A percentile compares a stretch with the other conserved stretches of the same genome.
Conservation (phyloP, 1,139 yeast genomes). For the Trichomonascaceae sp. region DNA sequence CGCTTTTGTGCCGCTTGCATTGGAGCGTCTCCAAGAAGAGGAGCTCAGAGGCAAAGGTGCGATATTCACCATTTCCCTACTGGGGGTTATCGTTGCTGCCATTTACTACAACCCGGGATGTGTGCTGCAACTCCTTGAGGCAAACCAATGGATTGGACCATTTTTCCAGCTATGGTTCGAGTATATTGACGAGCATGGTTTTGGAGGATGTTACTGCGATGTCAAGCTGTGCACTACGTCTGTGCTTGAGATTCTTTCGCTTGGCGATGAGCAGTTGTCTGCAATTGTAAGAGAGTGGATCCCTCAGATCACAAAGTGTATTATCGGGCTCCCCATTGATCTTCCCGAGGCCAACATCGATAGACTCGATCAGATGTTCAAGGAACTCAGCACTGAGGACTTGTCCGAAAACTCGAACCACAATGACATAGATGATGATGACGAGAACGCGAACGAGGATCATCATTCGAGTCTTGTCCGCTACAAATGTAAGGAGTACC, state of each 20-base stretch:
- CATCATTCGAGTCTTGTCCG: too few species aligned
- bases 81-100: conserved; percentile 56
- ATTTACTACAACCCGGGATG: conserved; percentile 47
- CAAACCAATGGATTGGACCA: conserved; percentile 31
- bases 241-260: conserved; percentile 35
- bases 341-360: conserved; percentile 66
- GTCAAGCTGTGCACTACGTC: conserved; percentile 65
- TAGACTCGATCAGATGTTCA: conserved; percentile 49
- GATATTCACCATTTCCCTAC: conserved; percentile 44
- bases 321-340: conserved; percentile 39
- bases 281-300: conserved; percentile 18
- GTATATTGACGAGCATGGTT: conserved; percentile 36
- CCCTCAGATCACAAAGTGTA: conserved; percentile 33
- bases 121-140: conserved; percentile 42
- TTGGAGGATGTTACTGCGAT: too few species aligned
- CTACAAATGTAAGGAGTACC: too few species aligned
- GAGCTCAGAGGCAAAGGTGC: too few species aligned
- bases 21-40: conserved; percentile 21
- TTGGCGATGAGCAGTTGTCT: conserved; percentile 30
- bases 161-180: conserved; percentile 64
- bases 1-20: conserved; percentile 20
- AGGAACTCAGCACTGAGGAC: conserved; percentile 34
- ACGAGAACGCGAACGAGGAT: conserved; percentile 28
- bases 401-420: conserved; percentile 13
- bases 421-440: conserved; percentile 25